Conservation (phyloP, 192 early-diverging fungal species). For the Backusella circina region DNA sequence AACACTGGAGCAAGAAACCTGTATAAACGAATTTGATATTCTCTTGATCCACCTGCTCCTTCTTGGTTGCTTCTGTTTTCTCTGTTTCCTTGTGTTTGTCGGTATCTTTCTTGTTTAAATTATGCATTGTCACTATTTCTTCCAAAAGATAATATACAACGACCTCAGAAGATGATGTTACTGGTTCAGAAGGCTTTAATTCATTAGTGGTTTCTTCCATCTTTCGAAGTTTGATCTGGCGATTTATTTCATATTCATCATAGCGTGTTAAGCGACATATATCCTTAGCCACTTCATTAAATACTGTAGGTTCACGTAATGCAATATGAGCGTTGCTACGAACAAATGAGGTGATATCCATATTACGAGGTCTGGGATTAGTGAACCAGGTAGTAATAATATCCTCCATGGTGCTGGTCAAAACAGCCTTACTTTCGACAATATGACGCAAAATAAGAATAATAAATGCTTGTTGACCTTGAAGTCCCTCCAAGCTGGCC, state of each 20-base stretch:
- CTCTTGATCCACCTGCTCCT: slow-evolving; percentile 10
- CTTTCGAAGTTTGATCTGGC: slow-evolving; percentile 46
- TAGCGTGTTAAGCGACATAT: slow-evolving; percentile 57
- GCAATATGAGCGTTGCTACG: slow-evolving; percentile 63
- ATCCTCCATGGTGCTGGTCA: slow-evolving; percentile 67
- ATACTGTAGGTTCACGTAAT: slow-evolving; percentile 67
- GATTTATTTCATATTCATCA: slow-evolving; percentile 55
- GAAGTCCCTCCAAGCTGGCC: slow-evolving; percentile 61
- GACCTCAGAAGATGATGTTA: neutral
- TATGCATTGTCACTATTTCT: slow-evolving; percentile 16
- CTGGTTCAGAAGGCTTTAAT: slow-evolving; percentile 8
- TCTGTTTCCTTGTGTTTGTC: slow-evolving; percentile 2
- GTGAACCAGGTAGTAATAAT: slow-evolving; percentile 76
- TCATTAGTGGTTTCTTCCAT: slow-evolving; percentile 16
- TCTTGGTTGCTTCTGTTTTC: slow-evolving; percentile 4
- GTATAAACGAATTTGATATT: slow-evolving; percentile 46
- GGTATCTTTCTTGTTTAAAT: neutral
- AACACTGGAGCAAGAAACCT: slow-evolving; percentile 80
- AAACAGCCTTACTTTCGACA: slow-evolving; percentile 65
- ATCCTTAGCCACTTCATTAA: slow-evolving; percentile 58
- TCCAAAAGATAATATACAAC: slow-evolving; percentile 28
- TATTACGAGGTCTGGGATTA: slow-evolving; percentile 57
- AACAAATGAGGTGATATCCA: slow-evolving; percentile 69
- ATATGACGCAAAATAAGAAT: slow-evolving; percentile 88
- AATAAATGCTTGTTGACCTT: slow-evolving; percentile 75